A percentile compares a stretch with the other conserved stretches of the same genome.
phyloP scores from a whole-genome alignment of 768 basidiomycete species.

The Albatrellus ellisii region DNA sequence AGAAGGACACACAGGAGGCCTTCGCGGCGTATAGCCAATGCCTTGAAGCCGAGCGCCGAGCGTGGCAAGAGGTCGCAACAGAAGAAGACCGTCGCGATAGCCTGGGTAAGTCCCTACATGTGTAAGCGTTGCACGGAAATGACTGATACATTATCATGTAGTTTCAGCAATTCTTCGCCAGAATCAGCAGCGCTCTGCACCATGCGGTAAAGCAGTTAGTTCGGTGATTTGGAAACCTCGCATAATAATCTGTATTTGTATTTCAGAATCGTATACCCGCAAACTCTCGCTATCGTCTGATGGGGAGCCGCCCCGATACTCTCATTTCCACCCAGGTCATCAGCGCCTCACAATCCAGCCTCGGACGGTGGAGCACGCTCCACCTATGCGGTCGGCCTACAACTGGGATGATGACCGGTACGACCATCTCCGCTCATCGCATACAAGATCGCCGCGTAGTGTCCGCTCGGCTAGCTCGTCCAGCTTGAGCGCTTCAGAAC shows the following conservation, averaged over 20 bases:
- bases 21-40: constrained; percentile 10
- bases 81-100: constrained; percentile 12
- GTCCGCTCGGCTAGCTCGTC: constrained; percentile 9
- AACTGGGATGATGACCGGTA: constrained; percentile 12
- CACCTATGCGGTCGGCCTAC: constrained; percentile 11
- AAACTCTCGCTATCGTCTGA: constrained; percentile 7
- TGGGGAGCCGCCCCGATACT: constrained; percentile 6
- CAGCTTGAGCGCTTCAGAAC: constrained; percentile 7
- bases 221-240: no score
- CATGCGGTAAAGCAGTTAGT: no score
- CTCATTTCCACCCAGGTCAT: constrained; percentile 3
- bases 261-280: constrained; percentile 10
- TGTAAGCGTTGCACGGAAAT: no score
- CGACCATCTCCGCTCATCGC: constrained; percentile 2
- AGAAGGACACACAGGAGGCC: constrained; percentile 12
- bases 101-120: no score
- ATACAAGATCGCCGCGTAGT: constrained; percentile 5
- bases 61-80: constrained; percentile 9
- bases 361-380: not conserved
- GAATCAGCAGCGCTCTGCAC: constrained; percentile 9
- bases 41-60: constrained; percentile 10
- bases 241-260: not conserved
- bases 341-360: constrained; percentile 3
- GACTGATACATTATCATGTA: no score
- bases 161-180: constrained; percentile 13